Evolutionary conservation across 2,329 filamentous ascomycete genomes (phyloP), one percentile per base, ranked within the genome.

Genomic region (Bipolaris victoriae): DNA sequence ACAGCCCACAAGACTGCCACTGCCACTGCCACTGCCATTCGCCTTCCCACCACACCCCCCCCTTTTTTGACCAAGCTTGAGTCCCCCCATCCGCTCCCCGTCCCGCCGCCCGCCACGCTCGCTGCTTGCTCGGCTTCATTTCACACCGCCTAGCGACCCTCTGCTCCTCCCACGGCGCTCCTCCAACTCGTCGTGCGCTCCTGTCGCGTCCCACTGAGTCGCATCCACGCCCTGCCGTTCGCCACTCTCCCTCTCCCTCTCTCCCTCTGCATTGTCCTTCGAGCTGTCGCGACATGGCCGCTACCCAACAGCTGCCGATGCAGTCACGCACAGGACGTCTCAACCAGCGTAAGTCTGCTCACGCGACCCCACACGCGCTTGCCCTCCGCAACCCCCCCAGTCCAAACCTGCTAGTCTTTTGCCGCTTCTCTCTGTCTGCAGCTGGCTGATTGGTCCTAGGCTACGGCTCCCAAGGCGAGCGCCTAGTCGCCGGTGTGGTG

Each of bases 401-500:
- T 47, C 18, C 45, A 40, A 16, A n/a, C 22, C 53, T 31, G 50
- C 52, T 31, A 22, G 45, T 50, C 36, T 56, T 50, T 7, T 16
- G 18, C 35, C 39, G 29, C 29, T 15, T 33, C 13, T 22, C 16
- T 24, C 3, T 22, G n/a, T 18, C 40, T 47, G 33, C 13, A 33
- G 29, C 31, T 35, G 46, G 58, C 63, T 69, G 59, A 67, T 56
- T 58, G 41, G 47, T 49, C 37, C 54, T 79, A 98, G 95, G 93
- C 73, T 99, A 98, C 80, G 93, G 91, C 73, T 81, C 90, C 58
- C 90, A 92, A 77, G 94, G 94, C 80, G 94, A 98, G 80, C 90
- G 95, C 66, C 88, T 98, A 61, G 95, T 99, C 69, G 94, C 95
- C 60, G 95, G 95, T 68, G 88, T 98, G 57, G 95, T 99, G 46